Percentiles rank a stretch among this genome's conserved stretches.
phyloP scores from a whole-genome alignment of 805 yeast species.

The Saturnispora kantuleensis region DNA sequence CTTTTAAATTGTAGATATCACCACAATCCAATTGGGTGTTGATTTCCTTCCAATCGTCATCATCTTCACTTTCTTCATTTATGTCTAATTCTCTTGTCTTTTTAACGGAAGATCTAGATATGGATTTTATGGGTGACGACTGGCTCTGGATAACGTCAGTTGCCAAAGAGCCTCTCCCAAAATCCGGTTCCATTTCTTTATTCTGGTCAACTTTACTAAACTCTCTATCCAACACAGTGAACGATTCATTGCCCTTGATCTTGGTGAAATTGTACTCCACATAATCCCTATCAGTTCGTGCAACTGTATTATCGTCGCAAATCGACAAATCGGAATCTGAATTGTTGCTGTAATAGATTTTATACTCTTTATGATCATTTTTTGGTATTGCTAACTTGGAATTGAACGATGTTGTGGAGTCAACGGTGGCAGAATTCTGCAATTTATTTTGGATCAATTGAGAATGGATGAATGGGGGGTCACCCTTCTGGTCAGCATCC shows the following conservation, averaged over 20 bases:
- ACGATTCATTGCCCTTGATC: slow-evolving; percentile 11
- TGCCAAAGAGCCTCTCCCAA: too few species aligned
- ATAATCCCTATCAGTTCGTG: slow-evolving; percentile 17
- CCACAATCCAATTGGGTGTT: slow-evolving; percentile 60
- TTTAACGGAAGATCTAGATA: neutral
- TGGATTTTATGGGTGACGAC: neutral
- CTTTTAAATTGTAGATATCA: slow-evolving; percentile 74
- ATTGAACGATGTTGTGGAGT: neutral
- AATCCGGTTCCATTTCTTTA: neutral
- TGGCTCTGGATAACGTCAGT: neutral
- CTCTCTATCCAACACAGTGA: slow-evolving; percentile 15
- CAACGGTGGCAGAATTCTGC: neutral
- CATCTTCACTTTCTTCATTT: slow-evolving; percentile 24
- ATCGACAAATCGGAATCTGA: slow-evolving; percentile 2
- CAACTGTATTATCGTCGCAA: neutral
- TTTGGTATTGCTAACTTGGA: neutral
- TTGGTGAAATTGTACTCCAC: slow-evolving; percentile 19
- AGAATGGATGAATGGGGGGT: neutral
- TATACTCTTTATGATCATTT: neutral
- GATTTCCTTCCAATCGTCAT: slow-evolving; percentile 78
- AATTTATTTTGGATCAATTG: neutral
- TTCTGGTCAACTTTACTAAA: slow-evolving; percentile 10
- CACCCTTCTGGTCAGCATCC: slow-evolving; percentile 1
- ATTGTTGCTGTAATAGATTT: neutral
- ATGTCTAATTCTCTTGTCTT: slow-evolving; percentile 7